A percentile compares a stretch with the other conserved stretches of the same genome.
These are phyloP conservation scores for Phyllachora maydis DNA, from an alignment of 2,329 filamentous ascomycete genomes.

Conservation along the genomic window DNA sequence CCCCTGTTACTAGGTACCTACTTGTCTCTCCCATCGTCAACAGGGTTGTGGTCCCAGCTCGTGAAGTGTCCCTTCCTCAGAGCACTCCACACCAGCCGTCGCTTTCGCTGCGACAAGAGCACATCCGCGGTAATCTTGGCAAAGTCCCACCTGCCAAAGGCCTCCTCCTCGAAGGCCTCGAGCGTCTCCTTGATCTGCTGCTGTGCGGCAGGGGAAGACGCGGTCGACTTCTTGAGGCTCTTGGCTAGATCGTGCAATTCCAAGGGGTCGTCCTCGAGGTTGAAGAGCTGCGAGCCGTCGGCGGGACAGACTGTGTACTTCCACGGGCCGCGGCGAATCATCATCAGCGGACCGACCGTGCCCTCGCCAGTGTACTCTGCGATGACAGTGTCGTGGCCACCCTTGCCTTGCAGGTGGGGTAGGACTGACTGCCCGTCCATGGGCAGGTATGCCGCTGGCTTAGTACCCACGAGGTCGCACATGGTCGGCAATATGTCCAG, in stretches of 20 bases:
- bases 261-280: conserved; percentile 53
- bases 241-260: conserved; percentile 58
- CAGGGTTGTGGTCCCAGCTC: conserved; percentile 71
- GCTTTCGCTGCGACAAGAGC: conserved; percentile 55
- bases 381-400: conserved; percentile 72
- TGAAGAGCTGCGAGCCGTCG: conserved; percentile 70
- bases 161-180: conserved; percentile 53
- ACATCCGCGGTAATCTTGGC: conserved; percentile 55
- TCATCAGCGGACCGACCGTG: conserved; percentile 73
- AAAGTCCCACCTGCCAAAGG: conserved; percentile 61
- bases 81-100: conserved; percentile 61
- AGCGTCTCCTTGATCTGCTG: conserved; percentile 27
- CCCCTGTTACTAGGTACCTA: conserved; percentile 15
- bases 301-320: conserved; percentile 78
- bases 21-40: conserved; percentile 46
- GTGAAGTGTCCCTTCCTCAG: conserved; percentile 57
- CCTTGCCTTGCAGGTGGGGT: conserved; percentile 45
- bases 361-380: conserved; percentile 93
- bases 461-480: conserved; percentile 58
- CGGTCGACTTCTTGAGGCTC: conserved; percentile 14
- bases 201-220: conserved; percentile 19
- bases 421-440: conserved; percentile 71
- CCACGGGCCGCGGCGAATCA: conserved; percentile 80
- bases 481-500: conserved; percentile 81
- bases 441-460: conserved; percentile 49